Evolutionary conservation across 345 rosid species (phyloP).

Genomic region (Eucalyptus pauciflora): DNA sequence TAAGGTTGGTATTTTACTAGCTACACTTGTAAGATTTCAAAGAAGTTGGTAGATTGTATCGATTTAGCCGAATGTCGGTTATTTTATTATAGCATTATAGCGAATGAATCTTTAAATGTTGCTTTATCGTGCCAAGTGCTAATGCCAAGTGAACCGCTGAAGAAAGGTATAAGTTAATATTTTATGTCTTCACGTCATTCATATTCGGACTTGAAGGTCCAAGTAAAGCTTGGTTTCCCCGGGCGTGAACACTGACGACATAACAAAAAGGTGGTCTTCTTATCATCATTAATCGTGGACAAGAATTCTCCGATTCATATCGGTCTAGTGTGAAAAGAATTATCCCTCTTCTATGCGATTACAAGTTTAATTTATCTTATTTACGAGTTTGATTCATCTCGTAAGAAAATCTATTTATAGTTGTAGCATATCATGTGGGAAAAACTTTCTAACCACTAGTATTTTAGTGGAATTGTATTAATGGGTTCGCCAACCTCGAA

Average conservation of each 20-base stretch:
- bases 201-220: not conserved
- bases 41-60: not conserved
- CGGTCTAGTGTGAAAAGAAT: not conserved
- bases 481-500: too few species aligned
- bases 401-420: not conserved
- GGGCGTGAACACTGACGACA: not conserved
- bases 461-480: rapidly evolving
- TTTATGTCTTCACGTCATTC: not conserved
- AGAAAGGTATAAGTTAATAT: not conserved
- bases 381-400: not conserved
- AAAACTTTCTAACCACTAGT: not conserved
- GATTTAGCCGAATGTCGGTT: not conserved
- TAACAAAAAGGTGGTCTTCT: not conserved
- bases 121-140: not conserved
- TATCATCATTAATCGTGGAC: not conserved
- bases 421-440: not conserved
- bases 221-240: not conserved
- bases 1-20: not conserved
- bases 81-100: not conserved
- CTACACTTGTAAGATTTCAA: not conserved
- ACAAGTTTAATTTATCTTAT: not conserved
- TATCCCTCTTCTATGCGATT: not conserved
- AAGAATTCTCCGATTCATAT: not conserved
- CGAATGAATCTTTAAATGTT: not conserved
- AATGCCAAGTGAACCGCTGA: not conserved